Base-by-base conservation (phyloP, 1,139 yeast genomes). In the Geotrichum armillariae region DNA sequence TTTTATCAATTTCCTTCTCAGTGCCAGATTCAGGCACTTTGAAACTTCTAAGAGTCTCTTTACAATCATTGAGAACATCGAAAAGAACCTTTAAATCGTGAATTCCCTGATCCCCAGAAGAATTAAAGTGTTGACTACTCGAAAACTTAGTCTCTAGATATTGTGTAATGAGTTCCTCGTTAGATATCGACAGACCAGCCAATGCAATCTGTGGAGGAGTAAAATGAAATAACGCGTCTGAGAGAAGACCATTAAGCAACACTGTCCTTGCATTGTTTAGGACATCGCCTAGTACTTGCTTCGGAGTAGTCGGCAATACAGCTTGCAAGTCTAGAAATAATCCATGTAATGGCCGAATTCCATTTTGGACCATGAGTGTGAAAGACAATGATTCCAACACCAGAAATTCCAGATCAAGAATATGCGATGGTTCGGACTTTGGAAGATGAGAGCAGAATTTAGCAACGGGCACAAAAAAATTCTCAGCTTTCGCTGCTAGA, bases 201-300 rank as follows among this genome's bases (percentile, higher is more conserved):
- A 93, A 71, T 0, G 98, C 96, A 34, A 93, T 86, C 61, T 93
- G 99, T 0, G 99, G 96, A 1, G 99, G 99, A 0, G 98, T 83
- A 66, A 73, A 93, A 31, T 82, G 71, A 60, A 89, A 91, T 14
- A 77, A 72, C 2, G 80, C 91, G 63, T 91, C 96, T 27, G 94
- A 82, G 40, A 86, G 71, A 44, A 90, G 66, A 0, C 86, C 77
- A 17, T 82, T 84, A 42, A 82, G 78, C 6, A 89, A 74, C 68
- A 83, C 70, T 29, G 72, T 74, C 58, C 85, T 79, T 2, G 95
- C 88, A 35, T 73, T 69, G 60, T 88, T 95, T 65, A 87, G 88
- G 41, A 70, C 53, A 11, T 57, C 50, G 9, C 72, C 73, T 33
- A 72, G 53, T 34, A 59, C 56, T 9, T 53, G 43, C 17, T 44